Conservation (phyloP, 2,329 filamentous ascomycete species). For the Chaetomiaceae sp. region DNA sequence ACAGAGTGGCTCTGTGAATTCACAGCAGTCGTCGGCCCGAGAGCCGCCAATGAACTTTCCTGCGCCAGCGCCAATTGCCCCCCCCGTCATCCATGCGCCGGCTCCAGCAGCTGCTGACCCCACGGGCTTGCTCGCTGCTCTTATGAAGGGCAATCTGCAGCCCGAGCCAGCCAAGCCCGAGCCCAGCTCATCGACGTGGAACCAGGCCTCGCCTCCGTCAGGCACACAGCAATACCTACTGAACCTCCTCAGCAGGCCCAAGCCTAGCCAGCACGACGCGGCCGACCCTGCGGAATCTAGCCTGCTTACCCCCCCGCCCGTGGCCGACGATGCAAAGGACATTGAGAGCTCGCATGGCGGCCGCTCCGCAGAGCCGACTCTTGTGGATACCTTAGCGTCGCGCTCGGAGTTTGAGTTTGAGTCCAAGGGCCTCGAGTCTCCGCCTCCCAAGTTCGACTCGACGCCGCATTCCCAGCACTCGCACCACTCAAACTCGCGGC, state of each 20-base stretch:
- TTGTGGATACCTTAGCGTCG: slow-evolving; percentile 26
- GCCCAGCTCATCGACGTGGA: slow-evolving; percentile 38
- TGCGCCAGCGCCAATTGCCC: slow-evolving; percentile 26
- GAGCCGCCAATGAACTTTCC: slow-evolving; percentile 26
- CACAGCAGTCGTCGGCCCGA: slow-evolving; percentile 26
- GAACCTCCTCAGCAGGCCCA: slow-evolving; percentile 76
- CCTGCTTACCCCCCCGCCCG: slow-evolving; percentile 44
- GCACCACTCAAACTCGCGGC: slow-evolving; percentile 22
- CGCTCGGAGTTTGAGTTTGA: slow-evolving; percentile 30
- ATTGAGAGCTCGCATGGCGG: slow-evolving; percentile 20
- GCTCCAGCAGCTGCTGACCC: slow-evolving; percentile 54
- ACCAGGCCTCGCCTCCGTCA: slow-evolving; percentile 50
- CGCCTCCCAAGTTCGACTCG: slow-evolving; percentile 27
- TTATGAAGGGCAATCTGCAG: slow-evolving; percentile 56
- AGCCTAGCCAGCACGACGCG: slow-evolving; percentile 56
- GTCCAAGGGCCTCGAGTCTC: slow-evolving; percentile 24
- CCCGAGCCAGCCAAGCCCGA: slow-evolving; percentile 42
- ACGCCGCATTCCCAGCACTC: slow-evolving; percentile 29
- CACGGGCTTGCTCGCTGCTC: slow-evolving; percentile 53
- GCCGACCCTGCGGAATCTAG: slow-evolving; percentile 41
- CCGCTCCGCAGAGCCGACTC: slow-evolving; percentile 24
- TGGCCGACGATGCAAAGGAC: slow-evolving; percentile 31
- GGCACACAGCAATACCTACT: slow-evolving; percentile 84
- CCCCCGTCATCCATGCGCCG: slow-evolving; percentile 49
- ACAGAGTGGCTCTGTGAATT: slow-evolving; percentile 14